Base-by-base conservation (phyloP, 2,329 filamentous ascomycete genomes). In the Blumeriella jaapii region DNA sequence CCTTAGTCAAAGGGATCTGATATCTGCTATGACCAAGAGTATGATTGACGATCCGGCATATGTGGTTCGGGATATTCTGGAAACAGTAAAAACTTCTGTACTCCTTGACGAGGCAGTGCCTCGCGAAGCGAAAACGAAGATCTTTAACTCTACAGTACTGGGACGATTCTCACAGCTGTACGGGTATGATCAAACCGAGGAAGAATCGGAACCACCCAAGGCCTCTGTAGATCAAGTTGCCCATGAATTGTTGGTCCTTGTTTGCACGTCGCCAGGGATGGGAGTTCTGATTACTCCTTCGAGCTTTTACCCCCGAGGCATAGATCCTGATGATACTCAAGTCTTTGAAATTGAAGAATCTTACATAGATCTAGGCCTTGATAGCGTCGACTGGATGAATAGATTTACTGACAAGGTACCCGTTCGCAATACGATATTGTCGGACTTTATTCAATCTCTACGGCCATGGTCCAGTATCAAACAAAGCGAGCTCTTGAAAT, bases 251-350 rank as follows among this genome's bases (percentile, higher is more conserved):
- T 63, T 98, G 29, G 59, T 79, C 31, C 65, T 74, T 22, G 69
- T 82, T 3, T 95, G 86, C 58, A 93, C 83, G 1, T 78, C 72
- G 26, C 63, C 77, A 0, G 68, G 67, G 3, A 74, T 79, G 31
- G 91, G 89, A 10, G 69, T 93, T 2, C 62, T 94, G 34, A 71
- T 86, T 34, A 71, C 77, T 3, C 78, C 83, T 39, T 75, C 74
- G 22, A 87, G 86, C n/a, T 82, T 85, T 59, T 96, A 96, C 57
- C 83, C 86, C 5, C 74, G 78, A 25, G 71, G 73, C 9, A 63
- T 69, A 29, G 74, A 81, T 40, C 66, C 74, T 2, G 72, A 80
- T 34, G 62, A 67, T 13, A 57, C 64, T 19, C 58, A 61, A 7
- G 59, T 63, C 22, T 54, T 63, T 19, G 62, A 59, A 19, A 61